Evolutionary conservation across 1,284 basidiomycete species (phyloP), one percentile per base, ranked within the genome.

Genomic region (Termitomyces sp.): DNA sequence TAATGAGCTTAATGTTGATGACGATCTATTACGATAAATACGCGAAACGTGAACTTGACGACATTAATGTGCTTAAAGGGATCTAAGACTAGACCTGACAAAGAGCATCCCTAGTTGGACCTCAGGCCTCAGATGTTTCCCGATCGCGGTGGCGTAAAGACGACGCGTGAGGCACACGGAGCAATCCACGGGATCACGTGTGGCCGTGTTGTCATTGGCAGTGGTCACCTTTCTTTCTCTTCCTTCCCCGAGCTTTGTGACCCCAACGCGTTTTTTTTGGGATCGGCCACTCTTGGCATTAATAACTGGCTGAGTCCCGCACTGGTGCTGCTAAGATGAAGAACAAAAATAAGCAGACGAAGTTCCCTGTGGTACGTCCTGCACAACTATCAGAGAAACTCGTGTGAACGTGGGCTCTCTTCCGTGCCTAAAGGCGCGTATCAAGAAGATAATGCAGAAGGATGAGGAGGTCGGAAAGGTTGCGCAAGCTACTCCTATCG

Each of bases 391-490:
- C n/a, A 35, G 11, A 42, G 39, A 33, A 26, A 35, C 26, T 30
- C 21, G 37, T 52, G 21, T 47, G 24, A 19, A 53, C 10, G n/a
- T 34, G 24, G 16, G 24, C 26, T 33, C 28, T 24, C 16, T 26
- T 11, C n/a, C 19, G 28, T 40, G 28, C 28, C 50, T 26, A n/a
- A 39, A 93, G 91, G 96, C 96, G 6, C 84, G 96, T 50, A 99
- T 98, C 75, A 99, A 98, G 80, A 93, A 95, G 76, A 97, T 99
- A 57, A 99, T 99, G 93, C 96, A 99, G 75, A 94, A 96, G 68
- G 96, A 99, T 68, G 97, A 99, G 67, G 96, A 99, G 68, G 96
- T 99, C 14, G 96, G 97, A 52, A 99, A 99, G 71, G 93, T 99
- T 16, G 95, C 97, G 1, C 92, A 94, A 66, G 95, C 93, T 13